phyloP scores from a whole-genome alignment of 352 stramenopile genomes.

The Phytopythium delawarense region DNA sequence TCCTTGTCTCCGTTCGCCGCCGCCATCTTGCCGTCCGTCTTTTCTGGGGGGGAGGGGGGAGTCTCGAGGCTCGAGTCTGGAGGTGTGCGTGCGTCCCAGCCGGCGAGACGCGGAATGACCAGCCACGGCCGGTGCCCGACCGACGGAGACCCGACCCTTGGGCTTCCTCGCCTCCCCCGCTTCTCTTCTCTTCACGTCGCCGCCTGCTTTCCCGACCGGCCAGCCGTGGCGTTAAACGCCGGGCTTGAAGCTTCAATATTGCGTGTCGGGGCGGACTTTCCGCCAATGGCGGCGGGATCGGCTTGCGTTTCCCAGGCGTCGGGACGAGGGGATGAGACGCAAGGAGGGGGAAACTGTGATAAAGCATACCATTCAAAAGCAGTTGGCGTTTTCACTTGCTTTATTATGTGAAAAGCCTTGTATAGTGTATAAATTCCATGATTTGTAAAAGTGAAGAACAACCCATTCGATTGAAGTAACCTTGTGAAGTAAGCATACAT shows the following conservation, averaged over 20 bases:
- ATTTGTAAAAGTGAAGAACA: no score
- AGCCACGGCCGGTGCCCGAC: not conserved
- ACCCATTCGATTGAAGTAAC: not conserved
- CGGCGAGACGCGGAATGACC: not conserved
- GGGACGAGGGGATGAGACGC: not conserved
- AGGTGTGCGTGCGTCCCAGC: not conserved
- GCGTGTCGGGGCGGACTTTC: slow-evolving; percentile 6
- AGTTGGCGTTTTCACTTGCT: not conserved
- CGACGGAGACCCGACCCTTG: no score
- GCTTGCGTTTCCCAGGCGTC: not conserved
- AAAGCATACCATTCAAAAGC: not conserved
- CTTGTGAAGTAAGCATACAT: not conserved
- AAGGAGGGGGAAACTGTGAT: not conserved
- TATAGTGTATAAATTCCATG: no score
- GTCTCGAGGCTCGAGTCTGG: no score
- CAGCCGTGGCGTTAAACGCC: not conserved
- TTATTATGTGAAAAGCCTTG: not conserved
- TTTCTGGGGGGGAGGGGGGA: not conserved
- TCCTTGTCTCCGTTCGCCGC: not conserved
- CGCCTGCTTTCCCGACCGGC: no score
- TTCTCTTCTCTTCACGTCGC: no score
- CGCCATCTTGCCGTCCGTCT: slow-evolving; percentile 9
- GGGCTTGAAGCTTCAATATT: slow-evolving; percentile 8
- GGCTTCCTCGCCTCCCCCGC: no score
- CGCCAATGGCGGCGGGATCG: not conserved